These are phyloP conservation scores for Cutaneotrichosporon dermatis DNA, from an alignment of 1,284 basidiomycete genomes.

Conservation along the genomic window DNA sequence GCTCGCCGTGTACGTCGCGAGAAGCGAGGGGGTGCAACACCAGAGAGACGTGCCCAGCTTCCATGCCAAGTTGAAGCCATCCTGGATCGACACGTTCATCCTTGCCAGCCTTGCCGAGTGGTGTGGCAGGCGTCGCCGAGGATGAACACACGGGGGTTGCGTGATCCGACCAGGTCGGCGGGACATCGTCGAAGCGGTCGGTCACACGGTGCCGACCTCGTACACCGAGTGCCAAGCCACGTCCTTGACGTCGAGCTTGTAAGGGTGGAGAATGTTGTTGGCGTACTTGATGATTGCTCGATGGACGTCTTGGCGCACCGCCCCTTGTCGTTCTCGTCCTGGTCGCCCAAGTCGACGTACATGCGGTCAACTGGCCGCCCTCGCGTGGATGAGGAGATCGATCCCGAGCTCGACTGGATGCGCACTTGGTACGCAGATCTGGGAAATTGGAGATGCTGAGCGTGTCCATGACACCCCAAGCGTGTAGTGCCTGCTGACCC, in stretches of 20 bases:
- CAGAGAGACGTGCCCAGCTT: slow-evolving; percentile 54
- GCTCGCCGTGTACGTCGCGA: slow-evolving; percentile 56
- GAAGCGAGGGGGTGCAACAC: slow-evolving; percentile 62
- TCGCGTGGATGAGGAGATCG: slow-evolving; percentile 41
- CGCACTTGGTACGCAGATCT: slow-evolving; percentile 32
- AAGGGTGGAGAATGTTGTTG: slow-evolving; percentile 64
- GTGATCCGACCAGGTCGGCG: neutral
- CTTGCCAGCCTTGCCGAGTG: slow-evolving; percentile 40
- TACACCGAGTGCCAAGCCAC: slow-evolving; percentile 41
- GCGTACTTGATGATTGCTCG: slow-evolving; percentile 60
- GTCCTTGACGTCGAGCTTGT: slow-evolving; percentile 53
- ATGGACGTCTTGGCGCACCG: slow-evolving; percentile 46
- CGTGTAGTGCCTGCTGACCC: slow-evolving; percentile 39
- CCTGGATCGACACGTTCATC: slow-evolving; percentile 38
- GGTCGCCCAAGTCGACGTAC: slow-evolving; percentile 19
- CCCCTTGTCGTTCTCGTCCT: slow-evolving; percentile 13
- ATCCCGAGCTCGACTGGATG: slow-evolving; percentile 30
- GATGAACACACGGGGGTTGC: slow-evolving; percentile 25
- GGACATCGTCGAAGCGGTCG: slow-evolving; percentile 18
- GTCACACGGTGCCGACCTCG: slow-evolving; percentile 51
- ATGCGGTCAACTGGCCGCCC: slow-evolving; percentile 26
- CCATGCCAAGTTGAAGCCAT: slow-evolving; percentile 50
- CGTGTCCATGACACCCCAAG: slow-evolving; percentile 42
- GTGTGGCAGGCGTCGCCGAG: slow-evolving; percentile 40
- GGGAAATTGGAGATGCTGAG: slow-evolving; percentile 19